phyloP scores from a whole-genome alignment of 306 rosid genomes.

The Abrus precatorius region DNA sequence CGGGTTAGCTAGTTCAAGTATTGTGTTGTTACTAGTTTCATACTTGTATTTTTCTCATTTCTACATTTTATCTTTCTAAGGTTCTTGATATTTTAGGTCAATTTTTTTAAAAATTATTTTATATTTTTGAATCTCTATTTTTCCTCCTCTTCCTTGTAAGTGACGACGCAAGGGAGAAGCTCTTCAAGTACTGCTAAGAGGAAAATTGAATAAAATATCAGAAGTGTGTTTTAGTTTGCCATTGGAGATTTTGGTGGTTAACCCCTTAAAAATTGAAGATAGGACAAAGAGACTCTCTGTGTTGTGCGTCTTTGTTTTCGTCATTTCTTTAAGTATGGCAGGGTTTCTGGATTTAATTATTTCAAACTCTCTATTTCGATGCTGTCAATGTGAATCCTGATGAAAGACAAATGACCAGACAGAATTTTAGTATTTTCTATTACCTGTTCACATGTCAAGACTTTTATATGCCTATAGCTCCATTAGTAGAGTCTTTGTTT shows the following conservation, averaged over 20 bases:
- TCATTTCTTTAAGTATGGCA: constrained; percentile 17
- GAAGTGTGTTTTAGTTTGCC: constrained; percentile 18
- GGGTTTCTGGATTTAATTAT: constrained; percentile 43
- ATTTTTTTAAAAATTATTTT: not conserved
- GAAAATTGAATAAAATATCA: constrained; percentile 26
- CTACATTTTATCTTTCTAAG: constrained; percentile 3
- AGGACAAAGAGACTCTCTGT: constrained; percentile 14
- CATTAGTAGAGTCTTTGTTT: not conserved
- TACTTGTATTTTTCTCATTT: not conserved
- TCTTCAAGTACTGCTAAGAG: constrained; percentile 18
- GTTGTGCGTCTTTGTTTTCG: constrained; percentile 39
- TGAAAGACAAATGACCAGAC: constrained; percentile 47
- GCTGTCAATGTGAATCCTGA: constrained; percentile 61
- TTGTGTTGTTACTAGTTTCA: not conserved
- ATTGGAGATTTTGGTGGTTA: constrained; percentile 22
- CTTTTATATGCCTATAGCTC: constrained; percentile 35
- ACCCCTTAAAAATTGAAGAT: constrained; percentile 32
- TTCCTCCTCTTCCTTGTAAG: constrained; percentile 21
- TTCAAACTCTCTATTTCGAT: constrained; percentile 48
- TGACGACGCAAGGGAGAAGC: not conserved
- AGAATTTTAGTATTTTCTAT: constrained; percentile 58
- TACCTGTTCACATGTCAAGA: constrained; percentile 60
- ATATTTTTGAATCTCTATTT: not conserved
- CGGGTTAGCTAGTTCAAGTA: constrained; percentile 15
- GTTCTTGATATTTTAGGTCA: not conserved